A percentile compares a stretch with the other conserved stretches of the same genome.
Conservation (phyloP, 2,329 filamentous ascomycete species). For the Cladosporium phlei region DNA sequence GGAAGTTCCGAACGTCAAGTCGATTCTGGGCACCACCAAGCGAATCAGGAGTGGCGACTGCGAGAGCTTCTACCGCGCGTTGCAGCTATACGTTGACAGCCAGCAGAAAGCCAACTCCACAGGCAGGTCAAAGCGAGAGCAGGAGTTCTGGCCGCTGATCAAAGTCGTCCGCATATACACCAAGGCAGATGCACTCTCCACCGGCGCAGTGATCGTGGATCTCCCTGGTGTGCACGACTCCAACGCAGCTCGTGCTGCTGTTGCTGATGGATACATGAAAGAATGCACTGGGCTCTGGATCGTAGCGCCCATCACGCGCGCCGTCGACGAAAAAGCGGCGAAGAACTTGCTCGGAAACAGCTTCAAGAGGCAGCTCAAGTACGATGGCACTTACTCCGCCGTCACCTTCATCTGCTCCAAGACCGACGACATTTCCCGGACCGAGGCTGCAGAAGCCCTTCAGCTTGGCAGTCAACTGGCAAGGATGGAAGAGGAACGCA, state of each 20-base stretch:
- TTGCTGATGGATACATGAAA: slow-evolving; percentile 57
- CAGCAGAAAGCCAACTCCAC: slow-evolving; percentile 45
- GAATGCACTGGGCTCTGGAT: slow-evolving; percentile 58
- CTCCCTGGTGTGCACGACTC: slow-evolving; percentile 57
- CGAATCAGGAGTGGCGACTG: slow-evolving; percentile 37
- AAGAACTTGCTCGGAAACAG: slow-evolving; percentile 52
- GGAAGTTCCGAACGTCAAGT: slow-evolving; percentile 34
- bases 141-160: slow-evolving; percentile 50
- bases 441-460: slow-evolving; percentile 40
- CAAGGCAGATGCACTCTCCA: slow-evolving; percentile 48
- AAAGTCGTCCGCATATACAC: slow-evolving; percentile 51
- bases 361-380: slow-evolving; percentile 57
- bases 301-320: slow-evolving; percentile 57
- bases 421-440: slow-evolving; percentile 56
- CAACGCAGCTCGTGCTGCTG: slow-evolving; percentile 55
- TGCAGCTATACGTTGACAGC: slow-evolving; percentile 53
- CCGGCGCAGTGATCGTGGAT: slow-evolving; percentile 54
- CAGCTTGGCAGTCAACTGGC: slow-evolving; percentile 32
- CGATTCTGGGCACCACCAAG: slow-evolving; percentile 45
- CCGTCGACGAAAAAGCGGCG: slow-evolving; percentile 57
- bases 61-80: slow-evolving; percentile 39
- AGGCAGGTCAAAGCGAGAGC: slow-evolving; percentile 28
- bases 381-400: slow-evolving; percentile 50
- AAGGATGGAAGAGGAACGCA: slow-evolving; percentile 23
- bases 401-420: slow-evolving; percentile 61